Percentiles rank a stretch among this genome's conserved stretches.
Evolutionary conservation across 306 rosid genomes (phyloP).

Genomic region (Cercis canadensis): DNA sequence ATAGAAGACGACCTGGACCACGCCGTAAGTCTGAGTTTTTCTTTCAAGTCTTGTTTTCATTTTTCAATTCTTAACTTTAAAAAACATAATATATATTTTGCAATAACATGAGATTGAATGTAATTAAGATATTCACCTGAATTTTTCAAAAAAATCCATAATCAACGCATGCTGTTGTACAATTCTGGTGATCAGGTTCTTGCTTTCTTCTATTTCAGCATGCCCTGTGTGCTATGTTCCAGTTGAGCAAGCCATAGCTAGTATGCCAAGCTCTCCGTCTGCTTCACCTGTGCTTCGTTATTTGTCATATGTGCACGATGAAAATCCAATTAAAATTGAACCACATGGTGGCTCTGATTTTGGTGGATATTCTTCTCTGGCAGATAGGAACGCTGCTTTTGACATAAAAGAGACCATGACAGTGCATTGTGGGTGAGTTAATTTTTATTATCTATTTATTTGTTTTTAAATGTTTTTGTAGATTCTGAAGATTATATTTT

Average conservation of each 20-base stretch:
- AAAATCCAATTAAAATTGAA: constrained; percentile 63
- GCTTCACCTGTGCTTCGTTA: constrained; percentile 69
- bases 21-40: constrained; percentile 72
- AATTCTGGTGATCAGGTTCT: constrained; percentile 40
- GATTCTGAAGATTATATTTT: constrained; percentile 11
- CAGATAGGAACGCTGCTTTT: constrained; percentile 83
- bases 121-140: constrained; percentile 27
- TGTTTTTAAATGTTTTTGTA: not conserved
- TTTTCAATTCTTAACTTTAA: constrained; percentile 9
- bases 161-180: constrained; percentile 28
- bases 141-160: constrained; percentile 3
- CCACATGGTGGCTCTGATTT: constrained; percentile 85
- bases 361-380: constrained; percentile 87
- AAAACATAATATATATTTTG: constrained; percentile 24
- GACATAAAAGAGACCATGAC: constrained; percentile 80
- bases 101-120: constrained; percentile 16
- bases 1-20: constrained; percentile 80
- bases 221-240: constrained; percentile 95
- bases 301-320: constrained; percentile 76
- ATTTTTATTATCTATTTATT: constrained; percentile 27
- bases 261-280: constrained; percentile 83
- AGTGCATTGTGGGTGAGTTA: constrained; percentile 93
- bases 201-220: constrained; percentile 63
- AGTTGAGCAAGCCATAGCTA: constrained; percentile 79
- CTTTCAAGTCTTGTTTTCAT: constrained; percentile 5